Base-by-base conservation (phyloP, 169 alveolate genomes). In the Eimeria sp. region DNA sequence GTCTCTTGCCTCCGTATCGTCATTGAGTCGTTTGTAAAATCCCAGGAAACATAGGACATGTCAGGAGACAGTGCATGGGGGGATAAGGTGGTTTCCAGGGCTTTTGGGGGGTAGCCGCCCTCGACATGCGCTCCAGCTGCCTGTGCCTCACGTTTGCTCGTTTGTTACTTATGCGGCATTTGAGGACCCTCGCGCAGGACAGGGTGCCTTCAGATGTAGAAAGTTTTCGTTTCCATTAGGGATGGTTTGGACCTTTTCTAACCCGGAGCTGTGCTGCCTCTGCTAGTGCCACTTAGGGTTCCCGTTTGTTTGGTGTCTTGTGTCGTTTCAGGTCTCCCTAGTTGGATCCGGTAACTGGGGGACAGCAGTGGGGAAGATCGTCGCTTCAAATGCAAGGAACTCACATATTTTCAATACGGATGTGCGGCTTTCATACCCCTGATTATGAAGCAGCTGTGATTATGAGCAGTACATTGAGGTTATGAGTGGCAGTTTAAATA, bases 311-410 rank as follows among this genome's bases (percentile, higher is more conserved):
- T 40, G 30, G 43, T 54, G 37, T 43, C 49, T 88, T n/a, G 4
- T 88, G 80, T 30, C 68, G 16, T 37, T 52, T 33, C 95, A 93
- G 99, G 98, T 98, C 46, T 96, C 98, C 78, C 97, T 98, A 11
- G 95, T 98, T 76, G 99, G 99, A 54, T 97, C 99, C 83, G 99
- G 99, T 9, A 98, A 97, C 91, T 98, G 99, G 99, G 99, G 99
- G 16, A 97, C 99, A 33, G 99, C 98, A 46, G 96, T 97, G 54
- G 98, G 98, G 49, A 98, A 97, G 94, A 97, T 97, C 37, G 97
- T 98, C 25, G 97, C 99, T 40, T 40, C 90, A 37, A 96, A 96
- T 52, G 96, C 97, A 58, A 58, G 76, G 25, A 62, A 82, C 37
- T 95, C 97, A 64, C 95, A 93, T 62, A 71, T 95, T 23, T 95